Conservation (phyloP, 116 monocot genomes). For the Cymodocea nodosa region DNA sequence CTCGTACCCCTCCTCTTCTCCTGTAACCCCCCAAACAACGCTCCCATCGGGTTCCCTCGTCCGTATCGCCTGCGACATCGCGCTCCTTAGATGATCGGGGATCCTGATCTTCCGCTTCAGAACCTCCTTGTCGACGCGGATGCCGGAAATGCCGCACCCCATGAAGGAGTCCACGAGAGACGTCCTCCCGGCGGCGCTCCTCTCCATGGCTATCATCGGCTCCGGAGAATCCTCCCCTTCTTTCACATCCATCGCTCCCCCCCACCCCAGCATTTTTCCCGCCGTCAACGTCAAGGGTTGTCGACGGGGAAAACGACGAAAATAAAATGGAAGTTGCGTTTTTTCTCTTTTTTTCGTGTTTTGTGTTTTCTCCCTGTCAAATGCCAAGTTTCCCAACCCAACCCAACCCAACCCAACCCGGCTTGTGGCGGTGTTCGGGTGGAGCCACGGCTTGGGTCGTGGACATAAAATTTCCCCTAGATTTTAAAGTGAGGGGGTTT, state of each 20-base stretch:
- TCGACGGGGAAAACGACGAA: too few species aligned
- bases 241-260: background rate
- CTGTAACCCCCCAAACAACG: background rate
- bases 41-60: slow-evolving; percentile 10
- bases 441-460: too few species aligned
- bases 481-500: too few species aligned
- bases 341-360: too few species aligned
- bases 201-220: slow-evolving; percentile 5
- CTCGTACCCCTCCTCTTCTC: slow-evolving; percentile 12
- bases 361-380: too few species aligned
- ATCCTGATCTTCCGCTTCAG: slow-evolving; percentile 41
- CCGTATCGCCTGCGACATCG: slow-evolving; percentile 49
- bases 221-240: slow-evolving; percentile 1
- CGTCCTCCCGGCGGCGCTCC: slow-evolving; percentile 16
- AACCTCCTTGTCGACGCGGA: slow-evolving; percentile 43
- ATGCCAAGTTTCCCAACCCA: too few species aligned
- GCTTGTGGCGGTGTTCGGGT: too few species aligned
- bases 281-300: background rate
- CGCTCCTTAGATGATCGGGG: slow-evolving; percentile 37
- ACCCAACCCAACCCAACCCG: too few species aligned
- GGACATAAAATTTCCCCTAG: too few species aligned
- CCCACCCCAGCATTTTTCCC: background rate
- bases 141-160: slow-evolving; percentile 36
- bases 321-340: too few species aligned
- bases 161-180: slow-evolving; percentile 38